Conservation (phyloP, 208 protist species). For the Trypanosoma platydactyli region DNA sequence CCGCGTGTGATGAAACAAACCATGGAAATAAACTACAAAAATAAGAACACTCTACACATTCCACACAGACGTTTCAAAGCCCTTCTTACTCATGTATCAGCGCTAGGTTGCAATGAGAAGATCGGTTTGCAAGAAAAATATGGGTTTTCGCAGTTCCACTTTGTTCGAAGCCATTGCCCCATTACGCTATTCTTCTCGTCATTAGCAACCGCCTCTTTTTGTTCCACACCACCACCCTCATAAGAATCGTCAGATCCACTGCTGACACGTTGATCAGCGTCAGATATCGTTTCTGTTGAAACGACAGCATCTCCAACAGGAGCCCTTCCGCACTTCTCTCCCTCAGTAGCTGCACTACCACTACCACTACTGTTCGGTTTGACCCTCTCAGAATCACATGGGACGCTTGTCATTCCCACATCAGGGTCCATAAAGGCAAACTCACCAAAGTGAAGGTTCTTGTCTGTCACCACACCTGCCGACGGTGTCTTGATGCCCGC, state of each 20-base stretch:
- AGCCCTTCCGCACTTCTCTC: too few relatives aligned
- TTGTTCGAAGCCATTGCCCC: not conserved
- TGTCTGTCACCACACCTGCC: conserved; percentile 74
- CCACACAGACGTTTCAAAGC: not conserved
- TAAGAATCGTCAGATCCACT: not conserved
- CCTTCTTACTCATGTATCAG: not conserved
- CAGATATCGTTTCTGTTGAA: too few relatives aligned
- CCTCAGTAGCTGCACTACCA: not conserved
- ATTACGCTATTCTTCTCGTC: not conserved
- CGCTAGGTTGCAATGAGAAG: not conserved
- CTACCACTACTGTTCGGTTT: not conserved
- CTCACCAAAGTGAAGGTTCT: conserved; percentile 61
- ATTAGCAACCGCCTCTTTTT: not conserved
- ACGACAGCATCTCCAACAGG: not conserved
- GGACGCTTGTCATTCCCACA: not conserved
- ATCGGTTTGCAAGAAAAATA: conserved; percentile 8
- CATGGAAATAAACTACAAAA: not conserved
- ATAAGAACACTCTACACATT: not conserved
- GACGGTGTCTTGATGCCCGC: conserved; percentile 43
- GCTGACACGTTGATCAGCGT: not conserved
- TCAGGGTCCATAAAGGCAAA: conserved; percentile 58
- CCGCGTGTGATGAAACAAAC: not conserved
- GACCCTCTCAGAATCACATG: not conserved
- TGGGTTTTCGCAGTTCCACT: conserved; percentile 22
- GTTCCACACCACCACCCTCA: not conserved